A percentile compares a stretch with the other conserved stretches of the same genome.
Conservation (phyloP, 495 filamentous ascomycete genomes). For the Hypoxylon fuscum region DNA sequence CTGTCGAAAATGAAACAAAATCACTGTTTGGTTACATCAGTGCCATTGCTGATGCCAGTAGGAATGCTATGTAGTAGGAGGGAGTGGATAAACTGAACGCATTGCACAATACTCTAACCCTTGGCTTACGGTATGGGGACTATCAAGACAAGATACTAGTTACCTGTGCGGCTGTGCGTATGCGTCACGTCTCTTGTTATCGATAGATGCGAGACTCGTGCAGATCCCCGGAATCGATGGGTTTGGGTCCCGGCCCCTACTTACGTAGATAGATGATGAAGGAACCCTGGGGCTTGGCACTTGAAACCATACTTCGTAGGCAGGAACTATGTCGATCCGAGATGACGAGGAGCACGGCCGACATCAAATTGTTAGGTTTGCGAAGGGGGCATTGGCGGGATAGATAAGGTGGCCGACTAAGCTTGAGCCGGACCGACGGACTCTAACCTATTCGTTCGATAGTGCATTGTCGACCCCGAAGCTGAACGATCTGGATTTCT, state of each 20-base stretch:
- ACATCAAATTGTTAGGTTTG: background rate
- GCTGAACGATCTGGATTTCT: background rate
- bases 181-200: conserved; percentile 6
- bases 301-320: conserved; percentile 15
- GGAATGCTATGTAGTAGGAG: no score
- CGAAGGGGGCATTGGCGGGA: background rate
- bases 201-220: background rate
- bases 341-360: conserved; percentile 35
- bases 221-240: conserved; percentile 1
- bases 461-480: background rate
- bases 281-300: background rate
- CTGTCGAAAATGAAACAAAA: conserved; percentile 14
- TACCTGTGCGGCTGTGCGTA: no score
- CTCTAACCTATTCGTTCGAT: background rate
- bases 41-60: background rate
- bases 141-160: conserved; percentile 14
- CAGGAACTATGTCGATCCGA: conserved; percentile 43
- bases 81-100: background rate
- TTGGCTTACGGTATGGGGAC: conserved; percentile 12
- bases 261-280: conserved; percentile 2
- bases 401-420: background rate
- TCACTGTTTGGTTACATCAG: conserved; percentile 7
- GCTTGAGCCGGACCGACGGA: background rate
- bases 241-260: conserved; percentile 10
- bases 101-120: background rate